Percentiles rank a stretch among this genome's conserved stretches.
phyloP scores from a whole-genome alignment of 2,329 filamentous ascomycete species.

The Trichoderma harzianum region DNA sequence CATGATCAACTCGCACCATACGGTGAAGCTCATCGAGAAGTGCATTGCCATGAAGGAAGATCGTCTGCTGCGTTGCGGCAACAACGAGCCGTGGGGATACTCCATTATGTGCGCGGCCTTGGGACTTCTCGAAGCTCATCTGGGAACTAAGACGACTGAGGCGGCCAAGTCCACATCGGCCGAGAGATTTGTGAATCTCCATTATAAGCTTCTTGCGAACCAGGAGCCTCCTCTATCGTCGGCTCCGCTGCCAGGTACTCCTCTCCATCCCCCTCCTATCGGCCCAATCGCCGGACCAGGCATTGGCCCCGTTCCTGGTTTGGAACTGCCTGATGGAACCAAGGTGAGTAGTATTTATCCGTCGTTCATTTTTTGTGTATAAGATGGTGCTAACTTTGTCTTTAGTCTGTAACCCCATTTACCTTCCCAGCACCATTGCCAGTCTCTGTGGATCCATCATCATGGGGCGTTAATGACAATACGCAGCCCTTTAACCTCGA shows the following conservation, averaged over 20 bases:
- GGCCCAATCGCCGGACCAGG: constrained; percentile 24
- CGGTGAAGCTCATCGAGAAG: constrained; percentile 58
- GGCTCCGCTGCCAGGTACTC: constrained; percentile 26
- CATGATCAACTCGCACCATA: constrained; percentile 59
- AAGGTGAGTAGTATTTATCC: constrained; percentile 34
- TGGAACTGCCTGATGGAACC: constrained; percentile 36
- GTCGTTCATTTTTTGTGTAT: constrained; percentile 17
- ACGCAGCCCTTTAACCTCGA: constrained; percentile 48
- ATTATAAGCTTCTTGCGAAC: constrained; percentile 55
- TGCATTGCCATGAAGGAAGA: constrained; percentile 61
- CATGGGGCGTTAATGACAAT: constrained; percentile 34
- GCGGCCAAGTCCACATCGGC: constrained; percentile 57
- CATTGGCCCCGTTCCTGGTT: constrained; percentile 29
- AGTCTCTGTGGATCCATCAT: constrained; percentile 36
- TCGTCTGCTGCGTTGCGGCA: constrained; percentile 57
- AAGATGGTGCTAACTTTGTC: background rate
- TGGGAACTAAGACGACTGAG: constrained; percentile 55
- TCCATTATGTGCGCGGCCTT: constrained; percentile 60
- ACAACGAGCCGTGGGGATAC: constrained; percentile 63
- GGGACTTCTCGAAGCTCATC: constrained; percentile 57
- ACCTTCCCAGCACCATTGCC: constrained; percentile 36
- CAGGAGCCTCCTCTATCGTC: constrained; percentile 45
- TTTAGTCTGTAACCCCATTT: constrained; percentile 42
- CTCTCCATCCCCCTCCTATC: constrained; percentile 23
- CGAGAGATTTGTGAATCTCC: constrained; percentile 56